Percentiles rank a stretch among this genome's conserved stretches.
Conservation (phyloP, 371 early-diverging fungal species). For the Mortierella sp. region DNA sequence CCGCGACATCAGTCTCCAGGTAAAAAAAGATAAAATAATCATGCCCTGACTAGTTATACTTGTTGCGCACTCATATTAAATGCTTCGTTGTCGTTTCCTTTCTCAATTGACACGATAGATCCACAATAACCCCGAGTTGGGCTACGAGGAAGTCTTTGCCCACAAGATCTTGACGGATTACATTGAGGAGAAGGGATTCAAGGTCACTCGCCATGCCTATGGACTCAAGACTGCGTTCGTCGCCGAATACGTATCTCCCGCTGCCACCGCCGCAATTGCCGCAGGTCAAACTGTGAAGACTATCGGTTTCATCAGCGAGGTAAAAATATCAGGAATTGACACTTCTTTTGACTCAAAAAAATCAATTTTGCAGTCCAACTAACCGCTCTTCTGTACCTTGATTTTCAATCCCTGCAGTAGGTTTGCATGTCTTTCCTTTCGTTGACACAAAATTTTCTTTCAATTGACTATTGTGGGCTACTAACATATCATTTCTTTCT, state of each 20-base stretch:
- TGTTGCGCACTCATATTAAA: not conserved
- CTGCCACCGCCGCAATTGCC: conserved; percentile 30
- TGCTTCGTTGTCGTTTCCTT: not conserved
- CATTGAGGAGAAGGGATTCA: conserved; percentile 68
- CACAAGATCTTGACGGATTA: conserved; percentile 66
- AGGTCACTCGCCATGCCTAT: conserved; percentile 65
- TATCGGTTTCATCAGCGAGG: conserved; percentile 39
- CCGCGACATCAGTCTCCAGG: conserved; percentile 68
- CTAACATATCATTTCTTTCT: not conserved
- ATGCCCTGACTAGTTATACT: not conserved
- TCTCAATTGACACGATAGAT: conserved; percentile 51
- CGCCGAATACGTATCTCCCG: conserved; percentile 66
- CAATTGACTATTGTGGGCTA: too few species aligned
- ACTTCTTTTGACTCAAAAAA: too few species aligned
- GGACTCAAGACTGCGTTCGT: conserved; percentile 75
- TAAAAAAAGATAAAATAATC: conserved; percentile 28
- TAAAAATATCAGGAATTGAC: not conserved
- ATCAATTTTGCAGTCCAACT: too few species aligned
- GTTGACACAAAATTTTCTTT: not conserved
- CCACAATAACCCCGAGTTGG: conserved; percentile 76
- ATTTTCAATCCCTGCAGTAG: too few species aligned
- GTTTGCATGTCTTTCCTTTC: not conserved
- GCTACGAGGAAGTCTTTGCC: conserved; percentile 68
- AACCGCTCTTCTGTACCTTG: too few species aligned
- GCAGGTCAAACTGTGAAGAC: conserved; percentile 34